Evolutionary conservation across 2,329 filamentous ascomycete species (phyloP).

Genomic region (Aschersonia sp.): DNA sequence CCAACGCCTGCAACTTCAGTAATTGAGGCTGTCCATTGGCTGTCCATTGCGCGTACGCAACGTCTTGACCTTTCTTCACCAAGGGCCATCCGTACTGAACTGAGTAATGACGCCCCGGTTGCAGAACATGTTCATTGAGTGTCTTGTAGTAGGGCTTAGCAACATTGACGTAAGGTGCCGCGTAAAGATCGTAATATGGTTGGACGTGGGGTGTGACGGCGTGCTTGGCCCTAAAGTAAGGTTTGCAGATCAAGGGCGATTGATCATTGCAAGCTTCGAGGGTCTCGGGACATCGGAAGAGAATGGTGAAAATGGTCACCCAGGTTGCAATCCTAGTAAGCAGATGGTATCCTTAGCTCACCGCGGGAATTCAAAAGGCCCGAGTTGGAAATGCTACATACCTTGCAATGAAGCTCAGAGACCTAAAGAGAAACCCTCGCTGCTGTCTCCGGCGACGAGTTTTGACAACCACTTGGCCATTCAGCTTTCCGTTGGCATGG

Average conservation of each 20-base stretch:
- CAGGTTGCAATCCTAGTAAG: slow-evolving; percentile 57
- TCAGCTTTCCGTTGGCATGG: slow-evolving; percentile 18
- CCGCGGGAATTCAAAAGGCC: background rate
- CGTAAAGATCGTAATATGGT: slow-evolving; percentile 77
- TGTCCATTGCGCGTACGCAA: slow-evolving; percentile 61
- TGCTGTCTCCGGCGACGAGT: slow-evolving; percentile 8
- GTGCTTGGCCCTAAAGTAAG: slow-evolving; percentile 56
- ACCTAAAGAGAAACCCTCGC: slow-evolving; percentile 18
- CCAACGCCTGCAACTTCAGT: slow-evolving; percentile 44
- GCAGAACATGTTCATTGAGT: slow-evolving; percentile 48
- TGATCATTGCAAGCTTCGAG: slow-evolving; percentile 50
- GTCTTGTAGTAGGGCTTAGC: slow-evolving; percentile 61
- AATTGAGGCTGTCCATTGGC: slow-evolving; percentile 64
- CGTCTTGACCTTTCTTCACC: slow-evolving; percentile 51
- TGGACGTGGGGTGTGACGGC: slow-evolving; percentile 57
- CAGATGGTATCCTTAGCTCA: background rate
- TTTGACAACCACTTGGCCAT: slow-evolving; percentile 11
- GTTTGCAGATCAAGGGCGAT: slow-evolving; percentile 68
- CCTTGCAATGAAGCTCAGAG: slow-evolving; percentile 39
- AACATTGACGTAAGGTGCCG: slow-evolving; percentile 65
- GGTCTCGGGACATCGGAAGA: slow-evolving; percentile 69
- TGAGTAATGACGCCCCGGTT: slow-evolving; percentile 51
- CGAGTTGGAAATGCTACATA: slow-evolving; percentile 14
- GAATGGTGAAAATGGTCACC: slow-evolving; percentile 68
- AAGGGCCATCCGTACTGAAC: slow-evolving; percentile 64